These are phyloP conservation scores for Asterella californica DNA, from an alignment of 225 moss, liverwort and hornwort genomes.

Conservation along the genomic window DNA sequence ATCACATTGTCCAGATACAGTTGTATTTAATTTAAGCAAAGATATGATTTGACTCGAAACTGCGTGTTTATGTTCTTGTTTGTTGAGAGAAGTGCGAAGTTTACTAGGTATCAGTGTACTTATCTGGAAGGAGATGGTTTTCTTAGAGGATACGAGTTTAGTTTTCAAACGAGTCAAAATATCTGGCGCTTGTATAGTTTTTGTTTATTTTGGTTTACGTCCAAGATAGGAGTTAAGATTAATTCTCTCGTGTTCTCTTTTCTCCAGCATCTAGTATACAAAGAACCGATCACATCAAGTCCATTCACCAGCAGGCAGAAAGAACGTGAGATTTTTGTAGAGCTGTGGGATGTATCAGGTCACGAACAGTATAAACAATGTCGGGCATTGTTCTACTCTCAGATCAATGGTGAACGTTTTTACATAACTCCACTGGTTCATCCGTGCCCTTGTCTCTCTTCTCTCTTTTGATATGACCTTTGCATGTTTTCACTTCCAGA, in stretches of 20 bases:
- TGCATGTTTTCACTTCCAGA: background rate
- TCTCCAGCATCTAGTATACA: constrained; percentile 44
- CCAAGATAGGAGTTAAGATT: background rate
- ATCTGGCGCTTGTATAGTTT: background rate
- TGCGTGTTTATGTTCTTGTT: background rate
- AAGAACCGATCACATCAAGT: constrained; percentile 28
- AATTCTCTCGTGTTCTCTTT: background rate
- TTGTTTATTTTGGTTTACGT: background rate
- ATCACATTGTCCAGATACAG: background rate
- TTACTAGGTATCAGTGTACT: too few species aligned
- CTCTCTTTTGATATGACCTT: background rate
- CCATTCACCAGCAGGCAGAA: constrained; percentile 31
- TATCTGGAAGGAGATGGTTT: background rate
- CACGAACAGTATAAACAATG: constrained; percentile 44
- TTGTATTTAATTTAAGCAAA: background rate
- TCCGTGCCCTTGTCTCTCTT: background rate
- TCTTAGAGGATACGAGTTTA: background rate
- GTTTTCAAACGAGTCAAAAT: background rate
- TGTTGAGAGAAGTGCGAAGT: background rate
- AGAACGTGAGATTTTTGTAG: constrained; percentile 47
- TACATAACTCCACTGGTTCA: too few species aligned
- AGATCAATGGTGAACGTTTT: constrained; percentile 37
- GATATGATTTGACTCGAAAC: background rate
- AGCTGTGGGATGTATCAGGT: constrained; percentile 50
- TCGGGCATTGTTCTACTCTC: constrained; percentile 49